A percentile compares a stretch with the other conserved stretches of the same genome.
phyloP scores from a whole-genome alignment of 2,329 filamentous ascomycete species.

The Lasiodiplodia hormozganensis region DNA sequence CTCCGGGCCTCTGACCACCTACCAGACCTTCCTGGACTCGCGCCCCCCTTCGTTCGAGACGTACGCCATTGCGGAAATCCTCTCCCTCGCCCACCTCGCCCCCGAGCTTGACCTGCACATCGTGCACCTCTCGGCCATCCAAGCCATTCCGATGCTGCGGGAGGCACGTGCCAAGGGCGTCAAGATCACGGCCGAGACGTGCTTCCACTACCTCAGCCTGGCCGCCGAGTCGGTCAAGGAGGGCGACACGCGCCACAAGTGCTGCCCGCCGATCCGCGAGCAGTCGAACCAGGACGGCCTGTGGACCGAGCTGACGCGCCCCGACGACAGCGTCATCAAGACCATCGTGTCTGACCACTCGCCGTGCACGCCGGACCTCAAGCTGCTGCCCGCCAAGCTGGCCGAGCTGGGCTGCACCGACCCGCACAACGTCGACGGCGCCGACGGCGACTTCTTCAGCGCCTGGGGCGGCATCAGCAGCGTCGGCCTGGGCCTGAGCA shows the following conservation, averaged over 20 bases:
- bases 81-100: slow-evolving; percentile 79
- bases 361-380: slow-evolving; percentile 93
- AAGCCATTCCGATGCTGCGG: slow-evolving; percentile 82
- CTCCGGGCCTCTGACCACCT: slow-evolving; percentile 74
- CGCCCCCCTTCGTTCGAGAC: slow-evolving; percentile 90
- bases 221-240: slow-evolving; percentile 81
- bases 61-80: slow-evolving; percentile 85
- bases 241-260: slow-evolving; percentile 92
- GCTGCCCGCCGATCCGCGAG: slow-evolving; percentile 88
- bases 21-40: slow-evolving; percentile 90
- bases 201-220: slow-evolving; percentile 91
- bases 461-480: slow-evolving; percentile 97
- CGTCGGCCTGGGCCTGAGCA: slow-evolving; percentile 89
- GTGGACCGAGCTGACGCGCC: slow-evolving; percentile 76
- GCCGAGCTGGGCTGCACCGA: slow-evolving; percentile 52
- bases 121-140: slow-evolving; percentile 87
- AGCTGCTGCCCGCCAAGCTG: slow-evolving; percentile 80
- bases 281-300: slow-evolving; percentile 82
- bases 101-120: slow-evolving; percentile 89
- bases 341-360: slow-evolving; percentile 96
- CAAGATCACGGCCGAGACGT: slow-evolving; percentile 92
- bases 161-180: slow-evolving; percentile 75
- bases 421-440: slow-evolving; percentile 42
- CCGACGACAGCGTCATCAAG: slow-evolving; percentile 76
- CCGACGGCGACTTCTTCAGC: slow-evolving; percentile 85